Base-by-base conservation (phyloP, 2,329 filamentous ascomycete genomes). In the Leptographium wingfieldii region DNA sequence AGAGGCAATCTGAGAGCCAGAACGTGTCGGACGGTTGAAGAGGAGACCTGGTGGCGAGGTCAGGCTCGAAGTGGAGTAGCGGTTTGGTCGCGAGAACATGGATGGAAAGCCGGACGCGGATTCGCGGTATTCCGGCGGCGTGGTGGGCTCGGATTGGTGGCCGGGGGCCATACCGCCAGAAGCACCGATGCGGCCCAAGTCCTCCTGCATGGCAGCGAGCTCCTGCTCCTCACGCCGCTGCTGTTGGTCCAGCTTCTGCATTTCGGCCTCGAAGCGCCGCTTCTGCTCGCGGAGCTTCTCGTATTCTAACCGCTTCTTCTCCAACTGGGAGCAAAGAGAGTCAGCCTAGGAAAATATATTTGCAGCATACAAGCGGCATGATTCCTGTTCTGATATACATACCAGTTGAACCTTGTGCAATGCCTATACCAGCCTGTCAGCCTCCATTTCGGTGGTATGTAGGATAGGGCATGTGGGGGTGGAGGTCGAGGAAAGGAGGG, bases 61-160 rank as follows among this genome's bases (percentile, higher is more conserved):
- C 68, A 96, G 79, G 74, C 89, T 94, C 46, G 91, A 92, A 63
- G 88, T 88, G 59, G 92, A 95, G 76, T 95, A 92, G 63, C 92
- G 84, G 70, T 92, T 92, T 52, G 90, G 88, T 51, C 90, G 84
- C 59, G 90, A 90, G 69, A 94, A 88, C 65, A 88, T 84, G 68
- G 84, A 85, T 60, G 88, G 85, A 68, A 95, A 92, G 52, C 86
- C 86, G 63, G 83, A 77, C 61, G 72, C 72, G 14, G 75, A 84
- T 65, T 95, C 90, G 67, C 85, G 86, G 72, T 94, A 92, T 72
- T 97, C 94, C 38, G 94, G 94, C 27, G 94, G 94, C 27, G 94
- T 99, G 2, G 94, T 96, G 19, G 94, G 94, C 74, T 97, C 92
- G 67, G 90, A 96, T 70, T 95, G 89, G 68, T 92, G 88, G 59